phyloP scores from a whole-genome alignment of 2,329 filamentous ascomycete species.

The Fusarium clavum region DNA sequence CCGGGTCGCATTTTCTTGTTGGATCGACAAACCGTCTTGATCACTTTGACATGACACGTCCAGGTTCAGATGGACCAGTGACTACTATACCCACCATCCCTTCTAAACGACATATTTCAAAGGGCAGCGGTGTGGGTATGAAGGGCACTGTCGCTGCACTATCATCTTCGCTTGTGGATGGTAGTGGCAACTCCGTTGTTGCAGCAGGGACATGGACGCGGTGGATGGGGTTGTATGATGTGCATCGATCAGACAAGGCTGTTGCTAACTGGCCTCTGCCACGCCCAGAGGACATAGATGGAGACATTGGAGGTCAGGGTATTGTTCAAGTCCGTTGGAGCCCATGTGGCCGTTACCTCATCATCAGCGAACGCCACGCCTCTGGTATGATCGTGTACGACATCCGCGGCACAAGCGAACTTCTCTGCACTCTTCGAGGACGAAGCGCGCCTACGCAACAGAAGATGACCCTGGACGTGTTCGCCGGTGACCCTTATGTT shows the following conservation, averaged over 20 bases:
- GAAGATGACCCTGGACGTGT: slow-evolving; percentile 67
- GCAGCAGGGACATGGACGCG: slow-evolving; percentile 74
- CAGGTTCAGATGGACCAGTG: slow-evolving; percentile 63
- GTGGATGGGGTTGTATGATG: slow-evolving; percentile 72
- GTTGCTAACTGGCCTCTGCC: slow-evolving; percentile 71
- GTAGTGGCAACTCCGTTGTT: slow-evolving; percentile 55
- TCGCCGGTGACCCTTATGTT: slow-evolving; percentile 52
- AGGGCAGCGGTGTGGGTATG: slow-evolving; percentile 72
- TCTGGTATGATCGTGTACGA: slow-evolving; percentile 70
- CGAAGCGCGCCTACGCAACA: slow-evolving; percentile 66
- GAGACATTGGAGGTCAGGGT: slow-evolving; percentile 71
- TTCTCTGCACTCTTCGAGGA: slow-evolving; percentile 66
- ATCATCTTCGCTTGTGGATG: slow-evolving; percentile 56
- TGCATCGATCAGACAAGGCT: slow-evolving; percentile 64
- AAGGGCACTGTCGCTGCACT: slow-evolving; percentile 70
- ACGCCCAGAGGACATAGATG: slow-evolving; percentile 68
- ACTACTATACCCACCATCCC: slow-evolving; percentile 70
- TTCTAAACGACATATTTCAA: slow-evolving; percentile 67
- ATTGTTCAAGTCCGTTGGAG: slow-evolving; percentile 72
- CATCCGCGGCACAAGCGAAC: slow-evolving; percentile 67
- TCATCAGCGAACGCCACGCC: slow-evolving; percentile 70
- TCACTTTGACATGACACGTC: slow-evolving; percentile 67
- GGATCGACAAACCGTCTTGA: slow-evolving; percentile 70
- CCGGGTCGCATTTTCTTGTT: slow-evolving; percentile 70
- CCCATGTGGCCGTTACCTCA: slow-evolving; percentile 70